Conservation (phyloP, 1,139 yeast genomes). For the Diutina scorzettiae region DNA sequence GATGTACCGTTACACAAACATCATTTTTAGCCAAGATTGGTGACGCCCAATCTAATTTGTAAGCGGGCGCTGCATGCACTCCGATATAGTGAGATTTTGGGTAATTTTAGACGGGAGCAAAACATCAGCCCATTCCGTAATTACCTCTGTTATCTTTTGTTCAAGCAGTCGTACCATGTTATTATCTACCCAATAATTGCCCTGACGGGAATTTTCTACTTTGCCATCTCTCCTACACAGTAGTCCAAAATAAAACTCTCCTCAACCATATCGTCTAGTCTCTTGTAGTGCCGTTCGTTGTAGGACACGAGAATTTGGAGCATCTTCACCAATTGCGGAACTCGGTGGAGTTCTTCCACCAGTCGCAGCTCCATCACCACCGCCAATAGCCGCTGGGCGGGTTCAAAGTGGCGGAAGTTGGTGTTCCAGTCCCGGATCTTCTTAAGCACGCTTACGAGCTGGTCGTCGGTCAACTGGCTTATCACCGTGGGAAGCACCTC, state of each 20-base stretch:
- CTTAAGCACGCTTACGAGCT: slow-evolving; percentile 47
- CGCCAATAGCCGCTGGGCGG: slow-evolving; percentile 66
- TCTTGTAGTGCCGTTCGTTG: slow-evolving; percentile 68
- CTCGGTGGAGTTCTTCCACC: slow-evolving; percentile 43
- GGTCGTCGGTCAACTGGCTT: slow-evolving; percentile 44
- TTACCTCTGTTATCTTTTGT: no score
- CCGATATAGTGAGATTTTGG: no score
- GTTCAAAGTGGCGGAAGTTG: slow-evolving; percentile 66
- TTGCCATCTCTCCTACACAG: slow-evolving; percentile 62
- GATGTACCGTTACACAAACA: no score
- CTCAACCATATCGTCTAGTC: slow-evolving; percentile 72
- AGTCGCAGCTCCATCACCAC: slow-evolving; percentile 24
- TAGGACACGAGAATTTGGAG: slow-evolving; percentile 76
- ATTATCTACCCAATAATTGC: no score
- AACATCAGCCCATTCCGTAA: no score
- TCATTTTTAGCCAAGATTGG: no score
- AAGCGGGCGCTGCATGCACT: no score
- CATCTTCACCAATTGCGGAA: slow-evolving; percentile 55
- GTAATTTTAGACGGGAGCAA: no score
- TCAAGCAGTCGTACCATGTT: no score
- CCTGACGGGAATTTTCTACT: no score
- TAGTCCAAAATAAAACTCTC: slow-evolving; percentile 80
- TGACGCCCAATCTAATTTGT: no score
- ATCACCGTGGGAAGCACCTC: slow-evolving; percentile 46
- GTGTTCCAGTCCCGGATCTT: slow-evolving; percentile 93